Percentiles rank a stretch among this genome's conserved stretches.
phyloP scores from a whole-genome alignment of 257 asterid genomes.

The Capsicum chinense region DNA sequence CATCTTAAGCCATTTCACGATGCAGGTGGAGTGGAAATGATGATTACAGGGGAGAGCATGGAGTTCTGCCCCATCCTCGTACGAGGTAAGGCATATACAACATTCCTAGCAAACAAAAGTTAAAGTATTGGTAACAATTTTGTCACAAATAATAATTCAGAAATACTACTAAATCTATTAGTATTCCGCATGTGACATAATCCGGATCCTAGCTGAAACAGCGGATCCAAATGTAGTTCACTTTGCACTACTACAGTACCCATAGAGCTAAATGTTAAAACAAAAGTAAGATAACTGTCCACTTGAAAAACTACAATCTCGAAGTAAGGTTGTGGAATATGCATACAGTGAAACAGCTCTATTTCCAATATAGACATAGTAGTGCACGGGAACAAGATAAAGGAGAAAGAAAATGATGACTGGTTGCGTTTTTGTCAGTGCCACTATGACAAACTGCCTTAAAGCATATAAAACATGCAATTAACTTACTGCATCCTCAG shows the following conservation, averaged over 20 bases:
- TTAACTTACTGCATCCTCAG: slow-evolving; percentile 92
- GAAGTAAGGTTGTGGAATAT: neutral
- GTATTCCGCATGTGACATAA: neutral
- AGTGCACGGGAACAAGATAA: neutral
- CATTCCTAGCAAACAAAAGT: slow-evolving; percentile 69
- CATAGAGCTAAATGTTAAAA: slow-evolving; percentile 1
- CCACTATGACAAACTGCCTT: neutral
- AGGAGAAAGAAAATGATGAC: slow-evolving; percentile 13
- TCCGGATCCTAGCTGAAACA: neutral
- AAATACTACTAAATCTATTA: neutral
- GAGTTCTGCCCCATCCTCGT: slow-evolving; percentile 82
- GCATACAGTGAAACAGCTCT: neutral
- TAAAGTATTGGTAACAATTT: neutral
- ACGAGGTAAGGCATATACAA: slow-evolving; percentile 81
- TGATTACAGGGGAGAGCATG: slow-evolving; percentile 87
- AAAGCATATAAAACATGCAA: neutral
- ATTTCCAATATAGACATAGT: neutral
- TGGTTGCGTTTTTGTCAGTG: neutral
- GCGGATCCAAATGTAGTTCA: neutral
- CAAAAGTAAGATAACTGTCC: neutral
- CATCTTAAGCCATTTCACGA: slow-evolving; percentile 97
- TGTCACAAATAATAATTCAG: neutral
- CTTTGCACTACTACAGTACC: neutral
- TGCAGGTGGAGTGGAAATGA: slow-evolving; percentile 79
- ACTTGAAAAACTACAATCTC: neutral